Evolutionary conservation across 176 grass and related monocot species (phyloP), one percentile per base, ranked within the genome.

Genomic region (Oryza meyeriana): DNA sequence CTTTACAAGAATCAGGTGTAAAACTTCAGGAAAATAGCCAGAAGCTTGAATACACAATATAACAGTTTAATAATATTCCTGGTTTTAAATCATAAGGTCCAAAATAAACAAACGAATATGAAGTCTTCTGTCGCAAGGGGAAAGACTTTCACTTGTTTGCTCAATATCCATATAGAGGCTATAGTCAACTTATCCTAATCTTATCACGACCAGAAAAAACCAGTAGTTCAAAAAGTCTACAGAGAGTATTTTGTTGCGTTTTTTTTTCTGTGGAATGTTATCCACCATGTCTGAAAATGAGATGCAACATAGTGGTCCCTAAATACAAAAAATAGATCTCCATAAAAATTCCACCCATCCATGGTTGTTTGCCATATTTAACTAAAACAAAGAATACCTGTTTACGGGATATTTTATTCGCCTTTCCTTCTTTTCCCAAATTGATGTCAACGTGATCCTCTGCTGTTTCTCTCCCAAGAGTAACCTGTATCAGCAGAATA

Each of bases 361-460:
- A 82, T 40, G 35, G 10, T 25, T 77, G 17, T 69, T 33, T 74
- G 35, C 20, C 50, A 55, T 55, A 22, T 55, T 42, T 55, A 55
- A 24, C 34, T 79, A 85, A 75, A 58, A 79, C 76, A 57, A 58
- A 24, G 77, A 24, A 33, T 69, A 97, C 91, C 90, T 97, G 94
- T 41, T 69, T 80, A 13, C 86, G 88, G 25, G 94, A 97, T 82
- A 93, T 89, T 85, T 89, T 97, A 67, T 91, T 93, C 28, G 86
- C 83, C 28, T 40, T 87, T 10, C 94, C 91, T 91, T 97, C 94
- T 85, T 89, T 90, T 85, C 86, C 81, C 86, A 97, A 93, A 75
- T 97, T 84, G 34, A 93, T 93, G 72, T 97, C 91, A 77, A 97
- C 94, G 74, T 97, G 88, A 40, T 85, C 59, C 41, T 93, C 94